These are phyloP conservation scores for Colletotrichum sp. DNA, from an alignment of 2,329 filamentous ascomycete genomes.

Conservation along the genomic window DNA sequence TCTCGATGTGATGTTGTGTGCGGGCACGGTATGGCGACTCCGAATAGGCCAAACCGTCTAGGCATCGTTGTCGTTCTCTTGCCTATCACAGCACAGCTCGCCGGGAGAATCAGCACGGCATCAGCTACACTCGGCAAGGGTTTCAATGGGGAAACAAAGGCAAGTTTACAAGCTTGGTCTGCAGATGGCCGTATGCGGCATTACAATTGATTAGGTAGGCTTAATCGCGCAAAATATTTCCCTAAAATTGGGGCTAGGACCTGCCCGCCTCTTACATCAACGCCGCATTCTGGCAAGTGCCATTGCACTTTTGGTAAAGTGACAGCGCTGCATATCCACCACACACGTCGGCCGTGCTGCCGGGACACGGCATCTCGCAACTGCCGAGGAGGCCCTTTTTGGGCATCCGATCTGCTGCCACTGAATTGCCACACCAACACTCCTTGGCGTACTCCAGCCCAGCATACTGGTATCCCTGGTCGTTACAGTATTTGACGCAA, in stretches of 20 bases:
- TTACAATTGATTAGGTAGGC: background rate
- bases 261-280: constrained; percentile 10
- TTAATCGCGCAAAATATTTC: background rate
- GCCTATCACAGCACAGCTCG: background rate
- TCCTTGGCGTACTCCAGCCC: constrained; percentile 43
- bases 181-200: background rate
- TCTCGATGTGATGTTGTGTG: background rate
- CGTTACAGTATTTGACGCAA: constrained; percentile 36
- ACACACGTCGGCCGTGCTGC: constrained; percentile 14
- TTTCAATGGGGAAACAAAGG: background rate
- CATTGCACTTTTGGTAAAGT: constrained; percentile 39
- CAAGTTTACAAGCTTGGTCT: background rate
- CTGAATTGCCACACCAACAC: constrained; percentile 41
- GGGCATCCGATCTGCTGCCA: constrained; percentile 29
- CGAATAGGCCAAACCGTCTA: background rate
- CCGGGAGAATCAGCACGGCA: background rate
- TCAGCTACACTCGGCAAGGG: background rate
- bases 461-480: constrained; percentile 32
- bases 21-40: background rate
- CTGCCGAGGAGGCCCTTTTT: constrained; percentile 45
- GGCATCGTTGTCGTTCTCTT: background rate
- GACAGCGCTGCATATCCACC: constrained; percentile 33
- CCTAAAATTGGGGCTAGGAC: background rate
- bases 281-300: constrained; percentile 28
- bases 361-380: constrained; percentile 34